A percentile compares a stretch with the other conserved stretches of the same genome.
These are phyloP conservation scores for Dendrobium huoshanense DNA, from an alignment of 106 monocot genomes.

Conservation along the genomic window DNA sequence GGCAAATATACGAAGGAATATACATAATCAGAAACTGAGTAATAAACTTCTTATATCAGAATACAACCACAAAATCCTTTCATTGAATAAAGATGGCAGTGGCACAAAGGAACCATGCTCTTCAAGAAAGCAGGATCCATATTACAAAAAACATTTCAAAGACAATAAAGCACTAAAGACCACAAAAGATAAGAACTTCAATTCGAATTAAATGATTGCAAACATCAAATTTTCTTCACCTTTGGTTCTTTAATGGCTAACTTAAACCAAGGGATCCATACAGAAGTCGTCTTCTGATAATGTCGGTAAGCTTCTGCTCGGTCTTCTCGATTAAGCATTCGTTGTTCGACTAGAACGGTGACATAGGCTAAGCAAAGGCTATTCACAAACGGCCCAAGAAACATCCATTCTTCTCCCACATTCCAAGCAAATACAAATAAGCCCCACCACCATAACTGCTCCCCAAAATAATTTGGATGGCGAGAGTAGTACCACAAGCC, in stretches of 20 bases:
- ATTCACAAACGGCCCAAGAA: slow-evolving; percentile 69
- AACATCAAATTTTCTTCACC: slow-evolving; percentile 30
- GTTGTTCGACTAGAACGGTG: slow-evolving; percentile 63
- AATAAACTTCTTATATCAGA: too few species aligned
- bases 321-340: slow-evolving; percentile 64
- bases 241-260: slow-evolving; percentile 23
- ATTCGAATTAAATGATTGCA: neutral
- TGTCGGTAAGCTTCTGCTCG: slow-evolving; percentile 64
- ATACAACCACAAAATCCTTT: neutral
- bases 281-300: slow-evolving; percentile 78
- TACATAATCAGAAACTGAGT: too few species aligned
- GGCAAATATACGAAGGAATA: too few species aligned
- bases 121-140: neutral
- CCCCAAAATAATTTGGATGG: slow-evolving; percentile 93
- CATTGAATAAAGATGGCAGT: neutral
- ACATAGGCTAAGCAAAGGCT: slow-evolving; percentile 77
- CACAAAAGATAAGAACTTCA: neutral
- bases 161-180: neutral
- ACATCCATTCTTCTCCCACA: slow-evolving; percentile 73
- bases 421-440: slow-evolving; percentile 66
- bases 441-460: slow-evolving; percentile 99
- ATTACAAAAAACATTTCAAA: neutral
- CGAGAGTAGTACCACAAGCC: slow-evolving; percentile 92
- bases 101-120: neutral
- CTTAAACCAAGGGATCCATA: slow-evolving; percentile 95